Conservation (phyloP, 108 stramenopile species). For the Conticribra weissflogii region DNA sequence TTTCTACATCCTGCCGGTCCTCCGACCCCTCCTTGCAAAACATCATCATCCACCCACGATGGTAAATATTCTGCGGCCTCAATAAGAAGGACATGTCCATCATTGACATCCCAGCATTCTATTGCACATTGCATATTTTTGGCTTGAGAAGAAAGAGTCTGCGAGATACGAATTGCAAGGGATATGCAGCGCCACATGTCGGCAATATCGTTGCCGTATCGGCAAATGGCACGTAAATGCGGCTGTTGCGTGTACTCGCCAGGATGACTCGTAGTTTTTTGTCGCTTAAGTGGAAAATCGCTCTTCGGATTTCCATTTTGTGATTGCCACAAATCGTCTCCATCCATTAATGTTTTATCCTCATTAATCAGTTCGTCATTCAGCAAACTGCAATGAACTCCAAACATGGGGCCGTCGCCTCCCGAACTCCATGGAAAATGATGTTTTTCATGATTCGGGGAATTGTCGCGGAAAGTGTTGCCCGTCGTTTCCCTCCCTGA, state of each 20-base stretch:
- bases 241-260: constrained; percentile 28
- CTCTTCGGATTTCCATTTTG: constrained; percentile 2
- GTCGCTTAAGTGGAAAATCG: not conserved
- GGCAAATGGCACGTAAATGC: constrained; percentile 69
- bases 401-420: constrained; percentile 81
- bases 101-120: constrained; percentile 70
- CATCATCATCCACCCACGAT: constrained; percentile 67
- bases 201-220: constrained; percentile 58
- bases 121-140: constrained; percentile 43
- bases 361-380: constrained; percentile 12
- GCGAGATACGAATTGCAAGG: constrained; percentile 45
- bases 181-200: constrained; percentile 70
- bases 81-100: constrained; percentile 78
- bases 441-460: not conserved
- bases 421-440: constrained; percentile 60
- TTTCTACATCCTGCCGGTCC: constrained; percentile 56
- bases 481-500: no score
- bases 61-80: constrained; percentile 74
- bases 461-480: no score
- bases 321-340: constrained; percentile 35
- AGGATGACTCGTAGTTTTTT: not conserved
- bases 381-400: constrained; percentile 45
- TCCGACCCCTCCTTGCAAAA: constrained; percentile 43
- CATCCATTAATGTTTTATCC: constrained; percentile 19
- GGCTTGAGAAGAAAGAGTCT: constrained; percentile 10